These are phyloP conservation scores for Calonectria pteridis DNA, from an alignment of 2,329 filamentous ascomycete genomes.

Conservation along the genomic window DNA sequence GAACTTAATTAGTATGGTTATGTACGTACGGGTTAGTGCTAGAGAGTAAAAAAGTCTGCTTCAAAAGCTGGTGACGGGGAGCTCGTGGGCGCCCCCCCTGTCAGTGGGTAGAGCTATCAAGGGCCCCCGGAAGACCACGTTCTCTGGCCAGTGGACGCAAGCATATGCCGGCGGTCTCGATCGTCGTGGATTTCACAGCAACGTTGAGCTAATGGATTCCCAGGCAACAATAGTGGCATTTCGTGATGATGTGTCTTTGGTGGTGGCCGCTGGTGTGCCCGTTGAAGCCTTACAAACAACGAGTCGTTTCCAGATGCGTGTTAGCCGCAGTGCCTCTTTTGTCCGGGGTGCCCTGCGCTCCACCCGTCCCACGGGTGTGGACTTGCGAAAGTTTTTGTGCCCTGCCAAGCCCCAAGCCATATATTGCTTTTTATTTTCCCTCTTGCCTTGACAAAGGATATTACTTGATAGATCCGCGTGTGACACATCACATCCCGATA, in stretches of 20 bases:
- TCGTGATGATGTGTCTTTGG: neutral
- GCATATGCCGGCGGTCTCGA: neutral
- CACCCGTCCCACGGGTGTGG: neutral
- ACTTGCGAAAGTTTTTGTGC: neutral
- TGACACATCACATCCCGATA: neutral
- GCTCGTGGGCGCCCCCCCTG: neutral
- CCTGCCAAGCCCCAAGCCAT: neutral
- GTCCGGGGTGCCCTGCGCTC: neutral
- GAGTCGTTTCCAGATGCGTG: neutral
- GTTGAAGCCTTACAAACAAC: neutral
- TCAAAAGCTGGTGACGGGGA: neutral
- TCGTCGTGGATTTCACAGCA: neutral
- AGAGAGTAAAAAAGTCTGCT: neutral
- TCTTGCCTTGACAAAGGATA: neutral
- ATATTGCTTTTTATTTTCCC: neutral
- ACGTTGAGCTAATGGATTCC: neutral
- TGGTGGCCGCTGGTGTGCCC: neutral
- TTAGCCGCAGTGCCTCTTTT: neutral
- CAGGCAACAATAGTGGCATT: neutral
- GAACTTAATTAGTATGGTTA: neutral
- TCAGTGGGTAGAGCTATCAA: neutral
- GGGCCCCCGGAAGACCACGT: neutral
- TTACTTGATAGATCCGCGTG: neutral
- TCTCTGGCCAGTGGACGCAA: neutral
- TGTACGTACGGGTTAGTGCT: neutral